Evolutionary conservation across 2,329 filamentous ascomycete genomes (phyloP).

Genomic region (Aschersonia sp.): DNA sequence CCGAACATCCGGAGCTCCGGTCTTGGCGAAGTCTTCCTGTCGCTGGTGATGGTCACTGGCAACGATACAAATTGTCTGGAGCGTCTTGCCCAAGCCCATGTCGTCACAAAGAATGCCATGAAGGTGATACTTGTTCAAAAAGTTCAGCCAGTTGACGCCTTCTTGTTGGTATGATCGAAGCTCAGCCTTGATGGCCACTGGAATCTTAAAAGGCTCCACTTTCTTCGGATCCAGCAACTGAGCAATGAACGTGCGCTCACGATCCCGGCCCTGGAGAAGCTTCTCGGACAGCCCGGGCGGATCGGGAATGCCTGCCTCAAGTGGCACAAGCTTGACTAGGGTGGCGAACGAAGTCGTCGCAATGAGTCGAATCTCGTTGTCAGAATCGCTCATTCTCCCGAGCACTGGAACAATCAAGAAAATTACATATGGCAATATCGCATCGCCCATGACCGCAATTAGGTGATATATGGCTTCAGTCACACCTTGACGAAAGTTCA

Average conservation of each 20-base stretch:
- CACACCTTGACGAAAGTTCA: constrained; percentile 80
- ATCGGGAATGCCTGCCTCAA: constrained; percentile 94
- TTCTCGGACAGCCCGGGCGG: constrained; percentile 84
- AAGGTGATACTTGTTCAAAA: constrained; percentile 94
- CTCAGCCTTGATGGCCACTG: constrained; percentile 92
- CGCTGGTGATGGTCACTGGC: constrained; percentile 93
- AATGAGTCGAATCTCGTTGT: constrained; percentile 86
- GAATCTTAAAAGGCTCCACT: constrained; percentile 84
- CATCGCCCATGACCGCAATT: constrained; percentile 95
- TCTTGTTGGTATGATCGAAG: constrained; percentile 96
- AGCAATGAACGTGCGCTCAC: constrained; percentile 89
- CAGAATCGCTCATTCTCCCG: constrained; percentile 95
- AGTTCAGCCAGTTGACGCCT: constrained; percentile 96
- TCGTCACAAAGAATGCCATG: constrained; percentile 98
- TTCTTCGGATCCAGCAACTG: constrained; percentile 96
- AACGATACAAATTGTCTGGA: constrained; percentile 95
- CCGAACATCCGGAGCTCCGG: constrained; percentile 61
- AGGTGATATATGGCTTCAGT: constrained; percentile 94
- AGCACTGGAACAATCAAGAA: constrained; percentile 96
- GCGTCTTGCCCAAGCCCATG: constrained; percentile 95
- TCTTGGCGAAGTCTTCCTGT: constrained; percentile 78
- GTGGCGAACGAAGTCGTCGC: constrained; percentile 96
- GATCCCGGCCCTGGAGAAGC: constrained; percentile 76
- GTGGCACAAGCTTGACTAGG: constrained; percentile 86
- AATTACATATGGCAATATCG: constrained; percentile 92